Evolutionary conservation across 2,329 filamentous ascomycete genomes (phyloP).

Genomic region (Tympanopsis confertula): DNA sequence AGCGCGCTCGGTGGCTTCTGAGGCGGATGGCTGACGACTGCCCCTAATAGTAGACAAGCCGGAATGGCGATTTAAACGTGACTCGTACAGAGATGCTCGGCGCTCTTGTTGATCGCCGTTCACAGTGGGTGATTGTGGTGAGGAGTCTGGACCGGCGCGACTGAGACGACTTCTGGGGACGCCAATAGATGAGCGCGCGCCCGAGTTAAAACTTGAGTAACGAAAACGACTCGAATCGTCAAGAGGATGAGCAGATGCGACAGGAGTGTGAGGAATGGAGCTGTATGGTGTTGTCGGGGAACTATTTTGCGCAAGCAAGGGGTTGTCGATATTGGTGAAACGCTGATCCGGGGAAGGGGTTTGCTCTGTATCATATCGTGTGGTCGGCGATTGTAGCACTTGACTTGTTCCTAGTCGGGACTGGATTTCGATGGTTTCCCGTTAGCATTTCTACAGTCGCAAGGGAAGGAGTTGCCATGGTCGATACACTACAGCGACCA

Average conservation of each 20-base stretch:
- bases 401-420: background rate
- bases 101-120: background rate
- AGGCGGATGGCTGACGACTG: background rate
- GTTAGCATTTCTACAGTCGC: background rate
- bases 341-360: constrained; percentile 1
- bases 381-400: background rate
- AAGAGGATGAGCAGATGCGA: constrained; percentile 1
- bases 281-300: background rate
- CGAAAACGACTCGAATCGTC: background rate
- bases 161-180: background rate
- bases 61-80: background rate
- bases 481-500: background rate
- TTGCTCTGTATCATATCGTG: background rate
- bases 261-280: background rate
- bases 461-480: background rate
- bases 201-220: background rate
- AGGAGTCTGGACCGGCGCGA: background rate
- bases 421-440: too few relatives aligned
- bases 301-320: background rate
- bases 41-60: background rate
- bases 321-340: background rate
- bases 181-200: background rate
- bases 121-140: background rate
- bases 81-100: background rate
- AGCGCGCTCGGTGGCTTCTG: background rate